phyloP scores from a whole-genome alignment of 805 yeast species.

The Yarrowia porcina region DNA sequence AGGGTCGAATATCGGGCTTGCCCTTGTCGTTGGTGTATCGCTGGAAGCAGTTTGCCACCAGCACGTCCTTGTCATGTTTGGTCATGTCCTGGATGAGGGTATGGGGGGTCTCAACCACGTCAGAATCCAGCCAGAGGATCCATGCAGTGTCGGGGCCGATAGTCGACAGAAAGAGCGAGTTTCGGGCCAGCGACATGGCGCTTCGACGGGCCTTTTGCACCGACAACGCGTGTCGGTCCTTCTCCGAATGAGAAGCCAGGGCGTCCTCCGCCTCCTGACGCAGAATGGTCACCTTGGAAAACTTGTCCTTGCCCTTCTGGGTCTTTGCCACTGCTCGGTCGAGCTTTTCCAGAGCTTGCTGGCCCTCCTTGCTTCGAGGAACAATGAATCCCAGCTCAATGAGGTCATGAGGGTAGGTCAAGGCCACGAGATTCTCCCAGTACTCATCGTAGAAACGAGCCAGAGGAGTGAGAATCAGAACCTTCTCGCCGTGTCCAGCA shows the following conservation, averaged over 20 bases:
- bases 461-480: slow-evolving; percentile 86
- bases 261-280: slow-evolving; percentile 88
- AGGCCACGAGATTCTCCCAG: slow-evolving; percentile 76
- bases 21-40: slow-evolving; percentile 63
- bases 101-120: slow-evolving; percentile 83
- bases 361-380: slow-evolving; percentile 82
- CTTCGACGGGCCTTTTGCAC: slow-evolving; percentile 88
- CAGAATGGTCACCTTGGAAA: slow-evolving; percentile 78
- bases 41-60: slow-evolving; percentile 93
- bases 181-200: slow-evolving; percentile 91
- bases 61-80: slow-evolving; percentile 75
- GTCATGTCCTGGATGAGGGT: slow-evolving; percentile 84
- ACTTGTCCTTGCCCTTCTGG: slow-evolving; percentile 66
- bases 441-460: slow-evolving; percentile 79
- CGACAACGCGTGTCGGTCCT: slow-evolving; percentile 81
- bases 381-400: slow-evolving; percentile 88
- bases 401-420: slow-evolving; percentile 79
- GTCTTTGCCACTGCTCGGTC: slow-evolving; percentile 71
- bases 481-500: slow-evolving; percentile 71
- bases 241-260: slow-evolving; percentile 69
- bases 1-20: slow-evolving; percentile 66
- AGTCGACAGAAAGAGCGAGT: slow-evolving; percentile 84
- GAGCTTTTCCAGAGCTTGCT: slow-evolving; percentile 64
- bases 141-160: slow-evolving; percentile 87
- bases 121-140: slow-evolving; percentile 97